phyloP scores from a whole-genome alignment of 257 asterid genomes.

The Avicennia marina region DNA sequence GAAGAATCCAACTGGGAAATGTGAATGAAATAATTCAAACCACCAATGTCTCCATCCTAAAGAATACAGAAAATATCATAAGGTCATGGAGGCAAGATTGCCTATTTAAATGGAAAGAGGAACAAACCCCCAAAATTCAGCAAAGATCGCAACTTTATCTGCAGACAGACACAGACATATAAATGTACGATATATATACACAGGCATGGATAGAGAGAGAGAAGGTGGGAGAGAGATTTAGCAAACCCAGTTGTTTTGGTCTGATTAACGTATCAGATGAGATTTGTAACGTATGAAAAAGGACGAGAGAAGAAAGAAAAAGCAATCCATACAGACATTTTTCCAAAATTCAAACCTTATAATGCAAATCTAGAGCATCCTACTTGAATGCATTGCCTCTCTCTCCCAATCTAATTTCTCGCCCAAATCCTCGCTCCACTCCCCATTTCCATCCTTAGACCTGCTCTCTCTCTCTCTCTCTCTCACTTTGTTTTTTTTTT shows the following conservation, averaged over 20 bases:
- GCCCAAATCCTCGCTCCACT: constrained; percentile 39
- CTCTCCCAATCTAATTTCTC: constrained; percentile 31
- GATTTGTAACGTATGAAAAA: no score
- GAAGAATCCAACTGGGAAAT: constrained; percentile 13
- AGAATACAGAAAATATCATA: constrained; percentile 24
- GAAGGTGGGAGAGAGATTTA: no score
- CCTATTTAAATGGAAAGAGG: constrained; percentile 28
- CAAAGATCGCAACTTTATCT: constrained; percentile 26
- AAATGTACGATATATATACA: neutral
- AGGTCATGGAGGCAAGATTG: constrained; percentile 21
- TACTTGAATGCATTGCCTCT: constrained; percentile 22
- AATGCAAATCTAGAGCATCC: constrained; percentile 50
- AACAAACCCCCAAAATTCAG: constrained; percentile 26
- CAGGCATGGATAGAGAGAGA: neutral
- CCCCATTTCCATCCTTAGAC: constrained; percentile 19
- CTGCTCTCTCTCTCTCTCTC: no score
- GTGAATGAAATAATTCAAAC: constrained; percentile 2
- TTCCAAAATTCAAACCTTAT: constrained; percentile 19
- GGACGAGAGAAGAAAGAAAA: no score
- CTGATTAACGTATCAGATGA: no score
- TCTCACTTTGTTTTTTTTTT: no score
- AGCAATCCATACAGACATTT: no score
- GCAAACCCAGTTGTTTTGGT: no score
- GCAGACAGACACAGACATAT: neutral
- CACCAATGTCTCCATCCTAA: constrained; percentile 14